Base-by-base conservation (phyloP, 2,329 filamentous ascomycete species). In the Pezizomycotina sp. region DNA sequence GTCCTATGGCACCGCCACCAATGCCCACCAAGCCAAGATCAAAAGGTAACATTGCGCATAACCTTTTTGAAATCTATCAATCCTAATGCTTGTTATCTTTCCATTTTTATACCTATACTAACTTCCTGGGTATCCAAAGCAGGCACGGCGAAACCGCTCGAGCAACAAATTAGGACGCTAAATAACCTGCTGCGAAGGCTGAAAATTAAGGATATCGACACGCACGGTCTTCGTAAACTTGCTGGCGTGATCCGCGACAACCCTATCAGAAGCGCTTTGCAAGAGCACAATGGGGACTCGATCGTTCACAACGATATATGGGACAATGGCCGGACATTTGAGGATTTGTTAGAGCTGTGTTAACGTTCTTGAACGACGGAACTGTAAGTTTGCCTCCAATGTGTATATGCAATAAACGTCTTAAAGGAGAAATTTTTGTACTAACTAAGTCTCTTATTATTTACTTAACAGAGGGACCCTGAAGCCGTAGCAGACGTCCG, bases 151-250 rank as follows among this genome's bases (percentile, higher is more conserved):
- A 43, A 43, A 16, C 38, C 41, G 2, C 41, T 36, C n/a, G 41
- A 43, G 27, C 41, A 43, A 15, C 41, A 43, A 12, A 28, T 39
- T 13, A 35, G 39, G 16, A 43, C 27, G 18, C 22, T 46, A 12
- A 34, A 43, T 22, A 46, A 43, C 10, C 40, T 40, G 9, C 29
- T 46, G 18, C 36, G 45, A 2, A 49, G 47, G 22, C 19, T 53
- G 6, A 48, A 48, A 18, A 45, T 43, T 35, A 47, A 50, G 15
- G 50, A 52, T 32, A 49, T 53, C n/a, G 50, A 53, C 38, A 47
- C 50, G 1, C 50, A 53, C 22, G 49, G 47, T 6, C 48, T 53
- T 12, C 39, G 51, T 32, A 50, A 50, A 29, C 21, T 53, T 4
- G 48, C 46, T 24, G 46, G 47, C 18, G 49, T 53, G 24, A 49